These are phyloP conservation scores for Termitomyces sp. DNA, from an alignment of 768 basidiomycete genomes.

Conservation along the genomic window DNA sequence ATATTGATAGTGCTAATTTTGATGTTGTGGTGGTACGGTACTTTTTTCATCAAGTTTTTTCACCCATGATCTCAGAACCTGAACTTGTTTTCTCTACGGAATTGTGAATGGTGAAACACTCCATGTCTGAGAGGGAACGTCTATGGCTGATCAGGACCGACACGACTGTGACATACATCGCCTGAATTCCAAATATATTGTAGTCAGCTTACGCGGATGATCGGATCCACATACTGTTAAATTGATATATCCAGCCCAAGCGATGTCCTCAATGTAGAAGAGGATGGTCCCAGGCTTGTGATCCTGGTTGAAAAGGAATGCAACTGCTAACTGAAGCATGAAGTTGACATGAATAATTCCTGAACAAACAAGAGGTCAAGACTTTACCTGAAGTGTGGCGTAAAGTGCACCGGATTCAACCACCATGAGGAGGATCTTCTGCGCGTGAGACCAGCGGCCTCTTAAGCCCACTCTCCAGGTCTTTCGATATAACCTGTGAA, in stretches of 20 bases:
- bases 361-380: neutral
- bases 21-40: neutral
- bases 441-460: constrained; percentile 4
- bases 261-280: neutral
- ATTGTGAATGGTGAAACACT: constrained; percentile 1
- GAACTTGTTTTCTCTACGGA: neutral
- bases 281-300: neutral
- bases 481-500: neutral
- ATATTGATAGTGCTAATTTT: too few relatives aligned
- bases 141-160: constrained; percentile 1
- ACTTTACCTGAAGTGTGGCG: constrained; percentile 1
- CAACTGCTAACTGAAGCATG: neutral
- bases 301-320: constrained; percentile 2
- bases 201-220: neutral
- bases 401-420: constrained; percentile 5
- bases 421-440: constrained; percentile 1
- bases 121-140: constrained; percentile 5
- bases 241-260: constrained; percentile 2
- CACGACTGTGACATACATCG: constrained; percentile 5
- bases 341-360: neutral
- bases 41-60: neutral
- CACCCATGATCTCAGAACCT: neutral
- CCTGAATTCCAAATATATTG: neutral
- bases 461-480: neutral
- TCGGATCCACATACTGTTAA: neutral